Evolutionary conservation across 2,329 filamentous ascomycete species (phyloP).

Genomic region (Alternaria sp.): DNA sequence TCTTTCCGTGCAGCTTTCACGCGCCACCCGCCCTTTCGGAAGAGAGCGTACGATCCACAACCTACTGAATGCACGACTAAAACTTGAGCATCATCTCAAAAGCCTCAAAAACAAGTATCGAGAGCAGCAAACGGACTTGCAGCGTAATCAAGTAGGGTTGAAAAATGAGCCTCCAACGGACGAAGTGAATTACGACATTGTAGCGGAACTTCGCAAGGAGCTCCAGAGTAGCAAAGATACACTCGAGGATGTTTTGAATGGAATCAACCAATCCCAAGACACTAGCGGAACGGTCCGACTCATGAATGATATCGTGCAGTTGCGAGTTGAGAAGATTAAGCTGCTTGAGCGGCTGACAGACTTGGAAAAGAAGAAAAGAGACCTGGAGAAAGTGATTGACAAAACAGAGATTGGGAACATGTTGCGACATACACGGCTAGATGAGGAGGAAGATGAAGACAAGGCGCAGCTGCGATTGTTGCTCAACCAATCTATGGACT

Average conservation of each 20-base stretch:
- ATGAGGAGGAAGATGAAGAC: not conserved
- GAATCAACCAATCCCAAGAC: not conserved
- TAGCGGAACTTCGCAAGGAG: not conserved
- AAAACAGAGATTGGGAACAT: not conserved
- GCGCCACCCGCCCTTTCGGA: not conserved
- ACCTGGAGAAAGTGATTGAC: not conserved
- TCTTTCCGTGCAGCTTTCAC: not conserved
- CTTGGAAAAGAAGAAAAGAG: not conserved
- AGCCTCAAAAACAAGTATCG: not conserved
- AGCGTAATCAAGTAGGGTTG: not conserved
- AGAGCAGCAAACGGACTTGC: not conserved
- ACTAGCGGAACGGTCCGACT: not conserved
- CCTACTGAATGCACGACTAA: not conserved
- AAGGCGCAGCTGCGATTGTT: not conserved
- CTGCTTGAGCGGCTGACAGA: not conserved
- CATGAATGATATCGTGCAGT: not conserved
- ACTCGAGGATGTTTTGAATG: not conserved
- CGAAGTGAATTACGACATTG: not conserved
- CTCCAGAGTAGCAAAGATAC: not conserved
- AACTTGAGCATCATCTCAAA: not conserved
- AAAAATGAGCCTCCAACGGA: not conserved
- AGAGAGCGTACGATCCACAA: not conserved
- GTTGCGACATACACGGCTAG: not conserved
- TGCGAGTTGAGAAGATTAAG: not conserved
- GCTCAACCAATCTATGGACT: not conserved